Evolutionary conservation across 768 basidiomycete species (phyloP), one percentile per base, ranked within the genome.

Genomic region (Trametopsis cervina): DNA sequence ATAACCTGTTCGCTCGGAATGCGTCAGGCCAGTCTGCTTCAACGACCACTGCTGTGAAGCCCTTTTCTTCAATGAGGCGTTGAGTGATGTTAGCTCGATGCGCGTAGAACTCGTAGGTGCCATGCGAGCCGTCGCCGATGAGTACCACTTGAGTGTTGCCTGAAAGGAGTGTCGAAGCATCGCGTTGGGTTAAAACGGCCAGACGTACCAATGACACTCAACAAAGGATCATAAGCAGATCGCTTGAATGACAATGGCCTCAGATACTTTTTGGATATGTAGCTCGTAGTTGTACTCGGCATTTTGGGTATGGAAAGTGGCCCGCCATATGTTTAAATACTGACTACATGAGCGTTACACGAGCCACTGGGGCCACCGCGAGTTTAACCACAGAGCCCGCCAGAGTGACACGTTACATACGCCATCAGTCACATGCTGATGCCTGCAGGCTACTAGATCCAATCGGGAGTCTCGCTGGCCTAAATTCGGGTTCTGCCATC

Each of bases 11-110:
- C 46, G 62, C 57, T n/a, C 53, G 54, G 44, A 58, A 55, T 9
- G 61, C 62, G 50, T 65, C 64, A n/a, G 63, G 62, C 61, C 61
- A 65, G 52, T 63, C 62, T 29, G 62, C 62, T 48, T 63, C 62
- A 13, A 60, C 52, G 15, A 61, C 60, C 9, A 61, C 53, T 15
- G 57, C 56, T 11, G 56, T 59, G 51, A 63, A 65, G 36, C 58
- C 60, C 46, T 61, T 59, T 40, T 63, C 56, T 46, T 58, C 55
- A 51, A 63, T 60, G 33, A 64, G 53, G 11, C 56, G 58, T 40
- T 60, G 57, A 20, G 60, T 64, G 38, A 63, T 53, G 42, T 57
- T 60, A 24, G 61, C 64, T 9, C 63, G 59, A 42, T 63, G 57
- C 17, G 55, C 49, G 44, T 66, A 63, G 49, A 64, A 62, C 43